Evolutionary conservation across 2,329 filamentous ascomycete species (phyloP).

Genomic region (Nothopassalora personata): DNA sequence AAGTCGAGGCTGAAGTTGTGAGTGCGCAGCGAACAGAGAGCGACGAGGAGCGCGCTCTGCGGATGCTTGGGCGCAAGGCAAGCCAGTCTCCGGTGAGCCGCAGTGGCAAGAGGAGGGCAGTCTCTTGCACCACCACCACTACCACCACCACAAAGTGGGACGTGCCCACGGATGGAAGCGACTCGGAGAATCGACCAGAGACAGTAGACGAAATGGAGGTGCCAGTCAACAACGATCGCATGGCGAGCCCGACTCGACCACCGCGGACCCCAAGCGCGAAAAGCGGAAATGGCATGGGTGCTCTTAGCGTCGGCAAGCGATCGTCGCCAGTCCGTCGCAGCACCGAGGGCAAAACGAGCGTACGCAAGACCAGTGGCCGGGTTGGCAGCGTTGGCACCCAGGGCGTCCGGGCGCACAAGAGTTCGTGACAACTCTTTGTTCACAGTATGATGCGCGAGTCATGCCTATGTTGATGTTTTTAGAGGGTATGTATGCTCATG

Average conservation of each 20-base stretch:
- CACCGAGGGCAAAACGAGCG: conserved; percentile 45
- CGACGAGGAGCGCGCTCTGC: conserved; percentile 79
- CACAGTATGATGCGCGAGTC: not conserved
- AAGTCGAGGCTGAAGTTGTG: conserved; percentile 55
- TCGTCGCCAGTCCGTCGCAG: conserved; percentile 42
- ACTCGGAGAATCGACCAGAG: conserved; percentile 40
- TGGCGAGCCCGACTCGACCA: conserved; percentile 29
- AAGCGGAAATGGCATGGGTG: conserved; percentile 40
- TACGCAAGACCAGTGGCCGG: conserved; percentile 48
- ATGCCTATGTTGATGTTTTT: conserved; percentile 6
- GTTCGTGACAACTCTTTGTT: conserved; percentile 16
- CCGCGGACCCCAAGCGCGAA: conserved; percentile 43
- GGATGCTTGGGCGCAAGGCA: conserved; percentile 63
- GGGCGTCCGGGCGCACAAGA: conserved; percentile 18
- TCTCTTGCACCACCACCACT: conserved; percentile 69
- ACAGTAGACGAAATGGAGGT: conserved; percentile 24
- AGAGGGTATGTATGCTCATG: conserved; percentile 9
- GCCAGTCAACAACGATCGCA: conserved; percentile 20
- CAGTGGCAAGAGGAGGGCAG: conserved; percentile 61
- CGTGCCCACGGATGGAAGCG: conserved; percentile 41
- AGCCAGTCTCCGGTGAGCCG: conserved; percentile 55
- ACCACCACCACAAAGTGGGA: conserved; percentile 51
- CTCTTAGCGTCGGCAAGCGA: conserved; percentile 44
- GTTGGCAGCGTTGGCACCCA: conserved; percentile 40
- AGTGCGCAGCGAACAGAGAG: conserved; percentile 66